Evolutionary conservation across 352 stramenopile genomes (phyloP).

Genomic region (Pythium apleroticum): DNA sequence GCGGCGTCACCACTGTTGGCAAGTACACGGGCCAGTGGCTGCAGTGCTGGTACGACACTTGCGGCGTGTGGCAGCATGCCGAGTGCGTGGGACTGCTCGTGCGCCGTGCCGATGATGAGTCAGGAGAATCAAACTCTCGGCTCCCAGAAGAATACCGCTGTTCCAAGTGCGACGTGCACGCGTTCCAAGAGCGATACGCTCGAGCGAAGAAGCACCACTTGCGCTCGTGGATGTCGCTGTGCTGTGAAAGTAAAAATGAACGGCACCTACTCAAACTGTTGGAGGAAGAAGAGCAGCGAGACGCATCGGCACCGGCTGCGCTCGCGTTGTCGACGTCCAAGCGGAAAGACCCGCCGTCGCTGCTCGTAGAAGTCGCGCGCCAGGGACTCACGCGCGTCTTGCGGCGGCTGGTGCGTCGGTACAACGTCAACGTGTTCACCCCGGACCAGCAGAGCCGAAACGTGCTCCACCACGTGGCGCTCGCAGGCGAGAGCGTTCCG

Average conservation of each 20-base stretch:
- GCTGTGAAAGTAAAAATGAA: constrained; percentile 59
- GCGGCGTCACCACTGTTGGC: constrained; percentile 43
- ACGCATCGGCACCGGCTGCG: not conserved
- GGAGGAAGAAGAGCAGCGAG: constrained; percentile 14
- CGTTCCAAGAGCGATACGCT: constrained; percentile 33
- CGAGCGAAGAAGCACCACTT: constrained; percentile 30
- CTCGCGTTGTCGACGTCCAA: not conserved
- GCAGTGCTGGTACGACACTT: constrained; percentile 66
- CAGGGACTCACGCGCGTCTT: constrained; percentile 43
- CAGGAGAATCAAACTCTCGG: not conserved
- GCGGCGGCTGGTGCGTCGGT: constrained; percentile 40
- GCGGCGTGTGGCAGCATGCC: constrained; percentile 65
- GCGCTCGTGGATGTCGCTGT: constrained; percentile 66
- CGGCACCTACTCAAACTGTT: constrained; percentile 54
- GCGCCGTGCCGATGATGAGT: not conserved
- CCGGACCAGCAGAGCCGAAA: constrained; percentile 52
- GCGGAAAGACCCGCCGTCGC: constrained; percentile 22
- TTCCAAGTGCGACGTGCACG: constrained; percentile 42
- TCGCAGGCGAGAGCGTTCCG: constrained; percentile 33
- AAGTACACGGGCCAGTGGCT: constrained; percentile 66
- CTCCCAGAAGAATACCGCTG: constrained; percentile 39
- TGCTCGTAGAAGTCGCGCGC: constrained; percentile 55
- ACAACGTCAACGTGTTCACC: constrained; percentile 48
- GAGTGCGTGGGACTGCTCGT: constrained; percentile 64
- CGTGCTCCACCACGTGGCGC: constrained; percentile 48